Evolutionary conservation across 2,329 filamentous ascomycete genomes (phyloP), one percentile per base, ranked within the genome.

Genomic region (Pseudopyricularia javanii): DNA sequence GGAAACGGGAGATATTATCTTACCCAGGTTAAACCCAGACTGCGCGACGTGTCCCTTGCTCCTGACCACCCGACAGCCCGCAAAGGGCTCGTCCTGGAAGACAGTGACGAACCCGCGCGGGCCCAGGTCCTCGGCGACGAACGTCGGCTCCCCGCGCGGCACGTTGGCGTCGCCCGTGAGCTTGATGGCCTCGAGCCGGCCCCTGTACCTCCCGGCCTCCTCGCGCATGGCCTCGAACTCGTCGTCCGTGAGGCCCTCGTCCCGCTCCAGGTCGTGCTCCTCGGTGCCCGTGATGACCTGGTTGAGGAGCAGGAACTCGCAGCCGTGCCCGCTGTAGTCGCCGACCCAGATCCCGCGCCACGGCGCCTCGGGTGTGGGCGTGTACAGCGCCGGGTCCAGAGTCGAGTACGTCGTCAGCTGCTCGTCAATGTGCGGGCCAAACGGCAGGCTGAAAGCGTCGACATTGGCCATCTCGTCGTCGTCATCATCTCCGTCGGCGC

Each of bases 261-360:
- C 53, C 47, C 68, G 70, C 1, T 64, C 60, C 40, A 70, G 66
- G 32, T 74, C 71, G 17, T 82, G 82, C 6, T 34, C 35, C 17
- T 22, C 50, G 20, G 43, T 32, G 17, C 30, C 37, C 15, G 33
- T 50, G 40, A 45, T 24, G 30, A 34, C 15, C 62, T 98, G 93
- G 59, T 89, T 74, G 47, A 97, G 72, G 12, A 94, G 72, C 4
- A 97, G 63, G 53, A 96, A 95, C 66, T 97, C 91, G 64, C 86
- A 91, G 1, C 91, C 90, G 60, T 97, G 91, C 0, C 80, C 82
- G 26, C 82, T 85, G 62, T 95, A 96, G 64, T 96, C 91, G 1
- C 91, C 91, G 15, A 90, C 85, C 86, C 88, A 97, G 30, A 98
- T 88, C 0, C 91, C 91, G 57, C 89, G 82, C 73, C 84, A 96